phyloP scores from a whole-genome alignment of 2,329 filamentous ascomycete genomes.

The Ceratocystis destructans region DNA sequence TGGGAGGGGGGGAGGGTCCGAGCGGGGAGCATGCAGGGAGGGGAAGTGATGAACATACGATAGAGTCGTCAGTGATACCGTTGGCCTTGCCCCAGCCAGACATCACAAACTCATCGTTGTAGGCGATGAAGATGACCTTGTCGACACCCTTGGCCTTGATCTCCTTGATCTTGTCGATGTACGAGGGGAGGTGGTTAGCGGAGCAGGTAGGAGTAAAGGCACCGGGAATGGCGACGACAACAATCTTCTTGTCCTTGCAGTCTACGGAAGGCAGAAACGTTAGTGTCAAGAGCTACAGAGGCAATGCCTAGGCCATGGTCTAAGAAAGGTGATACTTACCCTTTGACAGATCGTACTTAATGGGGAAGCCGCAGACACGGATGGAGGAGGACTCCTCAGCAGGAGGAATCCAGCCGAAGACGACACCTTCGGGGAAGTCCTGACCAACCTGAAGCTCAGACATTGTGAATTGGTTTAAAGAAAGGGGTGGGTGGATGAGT shows the following conservation, averaged over 20 bases:
- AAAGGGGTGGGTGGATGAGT: neutral
- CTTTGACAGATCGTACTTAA: conserved; percentile 67
- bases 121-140: conserved; percentile 64
- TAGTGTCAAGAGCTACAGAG: neutral
- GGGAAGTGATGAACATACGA: conserved; percentile 31
- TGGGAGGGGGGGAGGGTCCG: neutral
- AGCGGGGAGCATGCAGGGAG: conserved; percentile 15
- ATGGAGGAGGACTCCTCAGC: conserved; percentile 53
- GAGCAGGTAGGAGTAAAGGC: conserved; percentile 84
- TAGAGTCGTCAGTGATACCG: conserved; percentile 53
- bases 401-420: conserved; percentile 75
- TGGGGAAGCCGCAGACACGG: conserved; percentile 63
- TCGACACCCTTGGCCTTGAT: conserved; percentile 74
- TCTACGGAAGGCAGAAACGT: conserved; percentile 27
- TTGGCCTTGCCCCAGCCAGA: conserved; percentile 85
- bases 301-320: neutral
- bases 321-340: conserved; percentile 29
- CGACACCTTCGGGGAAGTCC: conserved; percentile 64
- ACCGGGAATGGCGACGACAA: conserved; percentile 45
- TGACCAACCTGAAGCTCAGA: conserved; percentile 66
- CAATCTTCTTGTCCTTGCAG: conserved; percentile 42
- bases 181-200: conserved; percentile 65
- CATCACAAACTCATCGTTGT: conserved; percentile 81
- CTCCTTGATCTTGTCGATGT: conserved; percentile 55
- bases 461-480: conserved; percentile 28